Evolutionary conservation across 2,329 filamentous ascomycete species (phyloP), one percentile per base, ranked within the genome.

Genomic region (Curvularia hawaiiensis): DNA sequence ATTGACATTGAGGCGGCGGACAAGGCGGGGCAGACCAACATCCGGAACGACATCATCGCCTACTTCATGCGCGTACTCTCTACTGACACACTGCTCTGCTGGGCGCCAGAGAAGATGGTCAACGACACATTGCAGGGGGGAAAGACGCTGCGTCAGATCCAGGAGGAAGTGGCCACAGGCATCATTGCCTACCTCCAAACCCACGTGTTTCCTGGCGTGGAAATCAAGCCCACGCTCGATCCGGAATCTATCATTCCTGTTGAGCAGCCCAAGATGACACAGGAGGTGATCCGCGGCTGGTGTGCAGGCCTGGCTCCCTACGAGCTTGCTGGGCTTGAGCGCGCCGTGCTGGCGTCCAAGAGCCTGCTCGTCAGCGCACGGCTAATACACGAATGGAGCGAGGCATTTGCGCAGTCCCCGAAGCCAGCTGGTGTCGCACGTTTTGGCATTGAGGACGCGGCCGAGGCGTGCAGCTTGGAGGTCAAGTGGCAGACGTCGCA

Each of bases 11-110:
- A 82, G 47, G 82, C 82, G 20, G 89, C 92, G 65, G 91, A 96
- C 64, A 74, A 73, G 0, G 63, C 77, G 10, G 82, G 80, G 3
- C 75, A 80, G 39, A 73, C 69, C 16, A 79, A 81, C 24, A 82
- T 90, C 38, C 84, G 93, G 35, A 74, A 83, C 0, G 80, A 84
- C 40, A 87, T 97, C 46, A 79, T 89, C 16, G 81, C 80, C 18
- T 88, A 86, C 62, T 79, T 95, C 50, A 85, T 98, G 83, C 85
- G 90, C 46, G 98, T 98, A 76, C 84, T 99, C 26, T 88, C 92
- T 68, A 98, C 95, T 1, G 95, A 99, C 78, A 93, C 91, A 0
- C 79, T 98, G 35, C 85, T 99, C 1, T 98, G 94, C 84, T 97
- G 92, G 91, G 92, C 86, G 18, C 88, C 88, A 0, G 82, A 82